Conservation (phyloP, 1,284 basidiomycete species). For the Cryptococcus sp. region DNA sequence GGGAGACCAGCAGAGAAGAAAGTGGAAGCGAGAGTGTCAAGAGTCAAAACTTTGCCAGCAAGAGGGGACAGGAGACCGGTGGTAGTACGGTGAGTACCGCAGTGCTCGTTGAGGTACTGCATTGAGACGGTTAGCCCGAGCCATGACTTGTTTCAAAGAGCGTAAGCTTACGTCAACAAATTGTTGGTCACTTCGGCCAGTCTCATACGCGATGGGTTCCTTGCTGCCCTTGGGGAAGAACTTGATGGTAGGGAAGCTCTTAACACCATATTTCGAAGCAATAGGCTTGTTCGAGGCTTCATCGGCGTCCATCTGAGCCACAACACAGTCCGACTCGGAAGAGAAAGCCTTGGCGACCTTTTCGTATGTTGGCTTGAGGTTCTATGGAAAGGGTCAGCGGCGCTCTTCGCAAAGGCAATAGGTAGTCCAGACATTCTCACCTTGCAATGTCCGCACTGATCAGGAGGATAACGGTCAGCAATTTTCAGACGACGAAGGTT, state of each 20-base stretch:
- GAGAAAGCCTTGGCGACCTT: conserved; percentile 78
- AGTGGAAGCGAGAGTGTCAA: conserved; percentile 75
- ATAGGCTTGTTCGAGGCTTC: conserved; percentile 74
- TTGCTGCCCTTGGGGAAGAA: conserved; percentile 77
- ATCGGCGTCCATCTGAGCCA: conserved; percentile 91
- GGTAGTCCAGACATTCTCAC: conserved; percentile 9
- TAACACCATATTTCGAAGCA: conserved; percentile 71
- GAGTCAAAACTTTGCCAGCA: conserved; percentile 76
- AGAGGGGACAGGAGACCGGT: conserved; percentile 78
- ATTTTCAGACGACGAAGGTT: background rate
- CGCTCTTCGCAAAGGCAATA: background rate
- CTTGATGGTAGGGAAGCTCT: conserved; percentile 85
- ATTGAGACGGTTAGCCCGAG: background rate
- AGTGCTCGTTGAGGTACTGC: conserved; percentile 72
- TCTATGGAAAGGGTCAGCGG: conserved; percentile 51
- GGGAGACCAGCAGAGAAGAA: conserved; percentile 64
- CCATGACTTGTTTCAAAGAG: no score
- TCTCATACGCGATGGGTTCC: conserved; percentile 63
- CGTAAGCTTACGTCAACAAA: conserved; percentile 50
- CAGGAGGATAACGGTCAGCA: background rate
- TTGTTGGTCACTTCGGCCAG: conserved; percentile 52
- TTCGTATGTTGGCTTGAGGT: conserved; percentile 82
- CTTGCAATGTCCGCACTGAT: conserved; percentile 62
- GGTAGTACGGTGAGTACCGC: conserved; percentile 77
- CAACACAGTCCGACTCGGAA: conserved; percentile 73